Conservation (phyloP, 176 grass and related monocot species). For the Thinopyrum elongatum region DNA sequence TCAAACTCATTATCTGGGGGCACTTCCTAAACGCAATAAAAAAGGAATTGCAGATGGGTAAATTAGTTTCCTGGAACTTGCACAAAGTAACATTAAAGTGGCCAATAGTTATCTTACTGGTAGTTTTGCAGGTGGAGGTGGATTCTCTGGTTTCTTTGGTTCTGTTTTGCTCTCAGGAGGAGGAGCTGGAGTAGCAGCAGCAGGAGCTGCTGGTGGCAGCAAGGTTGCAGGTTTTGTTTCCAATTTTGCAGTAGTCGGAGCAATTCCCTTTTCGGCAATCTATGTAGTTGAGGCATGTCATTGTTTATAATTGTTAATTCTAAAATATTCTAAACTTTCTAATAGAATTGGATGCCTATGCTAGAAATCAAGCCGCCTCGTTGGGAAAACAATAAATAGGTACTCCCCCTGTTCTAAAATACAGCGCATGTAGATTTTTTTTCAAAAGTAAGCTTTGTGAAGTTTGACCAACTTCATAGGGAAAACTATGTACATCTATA, state of each 20-base stretch:
- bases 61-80: conserved; percentile 1
- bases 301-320: background rate
- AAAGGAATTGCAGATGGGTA: background rate
- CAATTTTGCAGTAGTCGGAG: conserved; percentile 42
- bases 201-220: conserved; percentile 25
- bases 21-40: conserved; percentile 42
- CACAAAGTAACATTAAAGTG: conserved; percentile 16
- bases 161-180: conserved; percentile 51
- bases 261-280: conserved; percentile 43
- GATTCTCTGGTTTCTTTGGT: conserved; percentile 51
- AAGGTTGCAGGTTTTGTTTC: conserved; percentile 63
- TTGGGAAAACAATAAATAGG: background rate
- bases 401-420: no score
- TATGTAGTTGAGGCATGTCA: conserved; percentile 28
- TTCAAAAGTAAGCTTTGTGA: no score
- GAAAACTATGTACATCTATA: no score
- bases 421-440: no score
- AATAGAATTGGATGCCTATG: background rate
- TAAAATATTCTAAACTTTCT: background rate
- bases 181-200: background rate
- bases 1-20: conserved; percentile 80
- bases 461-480: no score
- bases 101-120: conserved; percentile 35
- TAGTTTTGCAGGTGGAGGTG: conserved; percentile 44
- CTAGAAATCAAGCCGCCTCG: background rate